Base-by-base conservation (phyloP, 1,284 basidiomycete genomes). In the Cryptococcus depauperatus region DNA sequence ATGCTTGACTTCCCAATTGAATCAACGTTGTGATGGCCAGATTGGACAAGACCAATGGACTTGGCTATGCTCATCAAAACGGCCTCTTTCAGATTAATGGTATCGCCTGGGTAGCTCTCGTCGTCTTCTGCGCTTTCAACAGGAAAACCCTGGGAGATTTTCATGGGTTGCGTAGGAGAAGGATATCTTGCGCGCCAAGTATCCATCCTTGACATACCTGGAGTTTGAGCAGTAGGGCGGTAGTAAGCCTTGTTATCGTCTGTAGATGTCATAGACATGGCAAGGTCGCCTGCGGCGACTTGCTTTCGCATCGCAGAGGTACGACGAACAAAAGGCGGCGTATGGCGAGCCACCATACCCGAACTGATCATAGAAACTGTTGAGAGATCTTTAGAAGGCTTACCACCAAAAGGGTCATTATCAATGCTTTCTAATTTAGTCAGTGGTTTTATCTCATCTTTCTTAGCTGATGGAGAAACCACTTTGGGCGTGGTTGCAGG, bases 51-150 rank as follows among this genome's bases (percentile, higher is more conserved):
- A 3, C 93, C 93, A 46, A 99, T 97, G 4, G 90, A 95, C 66
- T 92, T 93, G 1, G 92, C 91, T 49, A 99, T 95, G 69, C 89
- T 95, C 4, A 85, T 84, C 85, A 98, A 91, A 27, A 99, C 90
- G 53, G 88, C 89, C 54, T 90, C 87, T 35, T 87, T 81, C 29
- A 98, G 77, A 61, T 96, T 87, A 61, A 95, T 92, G 34, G 84
- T 81, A 19, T 80, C 79, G 3, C 66, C 59, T 23, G 54, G 56
- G 7, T 50, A 55, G 23, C 2, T 22, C 21, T 19, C 7, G 3
- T 62, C 56, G 5, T 56, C 56, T 6, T 56, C 50, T 6, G 28
- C 45, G 16, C 54, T 39, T 19, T 37, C 51, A 32, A 66, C 18
- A 1, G 48, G 27, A n/a, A 50, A 41, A 29, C 54, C 62, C 14